These are phyloP conservation scores for Leptodermis oblonga DNA, from an alignment of 257 asterid genomes.

Conservation along the genomic window DNA sequence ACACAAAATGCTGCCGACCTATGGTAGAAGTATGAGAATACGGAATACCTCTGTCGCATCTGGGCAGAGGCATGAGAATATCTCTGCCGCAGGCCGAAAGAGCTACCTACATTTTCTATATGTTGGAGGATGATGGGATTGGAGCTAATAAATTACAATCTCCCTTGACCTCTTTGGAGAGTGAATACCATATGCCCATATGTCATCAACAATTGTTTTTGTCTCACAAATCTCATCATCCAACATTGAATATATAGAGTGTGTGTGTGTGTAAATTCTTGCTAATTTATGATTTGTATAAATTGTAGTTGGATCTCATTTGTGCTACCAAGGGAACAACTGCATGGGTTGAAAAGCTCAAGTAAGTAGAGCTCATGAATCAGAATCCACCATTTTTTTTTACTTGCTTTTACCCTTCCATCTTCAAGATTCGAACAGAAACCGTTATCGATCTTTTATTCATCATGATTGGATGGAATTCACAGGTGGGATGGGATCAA, in stretches of 20 bases:
- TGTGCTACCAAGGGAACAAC: slow-evolving; percentile 91
- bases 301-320: slow-evolving; percentile 73
- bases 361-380: too few species aligned
- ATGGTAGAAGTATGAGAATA: too few species aligned
- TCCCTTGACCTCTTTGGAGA: too few species aligned
- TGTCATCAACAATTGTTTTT: too few species aligned
- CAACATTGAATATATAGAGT: too few species aligned
- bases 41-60: too few species aligned
- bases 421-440: too few species aligned
- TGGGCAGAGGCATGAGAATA: too few species aligned
- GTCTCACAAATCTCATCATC: too few species aligned
- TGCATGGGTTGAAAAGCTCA: slow-evolving; percentile 87
- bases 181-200: too few species aligned
- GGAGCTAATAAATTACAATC: not conserved
- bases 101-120: not conserved
- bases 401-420: not conserved
- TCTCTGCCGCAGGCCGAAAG: too few species aligned
- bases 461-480: not conserved
- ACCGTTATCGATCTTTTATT: not conserved
- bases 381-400: not conserved
- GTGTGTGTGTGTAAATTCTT: not conserved
- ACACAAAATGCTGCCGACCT: too few species aligned
- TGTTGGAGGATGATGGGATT: not conserved
- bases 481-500: slow-evolving; percentile 82
- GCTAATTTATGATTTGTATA: not conserved